Percentiles rank a stretch among this genome's conserved stretches.
Evolutionary conservation across 2,329 filamentous ascomycete genomes (phyloP).

Genomic region (Talaromyces sp.): DNA sequence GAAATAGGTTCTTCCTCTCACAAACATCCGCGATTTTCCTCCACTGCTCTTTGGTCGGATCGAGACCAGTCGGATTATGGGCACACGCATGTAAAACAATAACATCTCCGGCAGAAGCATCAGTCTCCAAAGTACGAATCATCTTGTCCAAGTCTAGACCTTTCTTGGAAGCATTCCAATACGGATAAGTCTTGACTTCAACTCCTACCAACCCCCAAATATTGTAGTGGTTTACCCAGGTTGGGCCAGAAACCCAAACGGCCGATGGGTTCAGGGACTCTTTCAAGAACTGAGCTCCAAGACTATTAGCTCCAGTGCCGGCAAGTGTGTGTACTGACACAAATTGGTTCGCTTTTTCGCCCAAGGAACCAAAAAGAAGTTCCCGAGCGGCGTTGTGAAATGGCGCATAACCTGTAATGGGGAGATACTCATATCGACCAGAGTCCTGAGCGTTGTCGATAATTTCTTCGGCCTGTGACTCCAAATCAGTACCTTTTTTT

Average conservation of each 20-base stretch:
- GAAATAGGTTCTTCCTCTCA: slow-evolving; percentile 71
- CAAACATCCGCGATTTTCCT: slow-evolving; percentile 71
- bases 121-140: slow-evolving; percentile 77
- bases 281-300: slow-evolving; percentile 75
- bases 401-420: slow-evolving; percentile 72
- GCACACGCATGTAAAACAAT: slow-evolving; percentile 84
- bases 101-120: slow-evolving; percentile 70
- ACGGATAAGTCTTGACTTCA: slow-evolving; percentile 71
- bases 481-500: background rate
- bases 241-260: slow-evolving; percentile 81
- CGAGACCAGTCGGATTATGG: slow-evolving; percentile 89
- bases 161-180: slow-evolving; percentile 61
- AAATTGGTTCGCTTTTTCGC: slow-evolving; percentile 48
- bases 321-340: slow-evolving; percentile 76
- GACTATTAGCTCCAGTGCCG: slow-evolving; percentile 80
- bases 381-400: slow-evolving; percentile 80
- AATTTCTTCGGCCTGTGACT: background rate
- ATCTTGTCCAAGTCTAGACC: slow-evolving; percentile 33
- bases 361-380: slow-evolving; percentile 58
- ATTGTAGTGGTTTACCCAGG: slow-evolving; percentile 91
- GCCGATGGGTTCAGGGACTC: slow-evolving; percentile 68
- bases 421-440: slow-evolving; percentile 83
- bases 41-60: slow-evolving; percentile 84
- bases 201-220: slow-evolving; percentile 72
- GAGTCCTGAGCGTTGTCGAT: background rate